Base-by-base conservation (phyloP, 345 rosid genomes). In the Eucalyptus cloeziana region DNA sequence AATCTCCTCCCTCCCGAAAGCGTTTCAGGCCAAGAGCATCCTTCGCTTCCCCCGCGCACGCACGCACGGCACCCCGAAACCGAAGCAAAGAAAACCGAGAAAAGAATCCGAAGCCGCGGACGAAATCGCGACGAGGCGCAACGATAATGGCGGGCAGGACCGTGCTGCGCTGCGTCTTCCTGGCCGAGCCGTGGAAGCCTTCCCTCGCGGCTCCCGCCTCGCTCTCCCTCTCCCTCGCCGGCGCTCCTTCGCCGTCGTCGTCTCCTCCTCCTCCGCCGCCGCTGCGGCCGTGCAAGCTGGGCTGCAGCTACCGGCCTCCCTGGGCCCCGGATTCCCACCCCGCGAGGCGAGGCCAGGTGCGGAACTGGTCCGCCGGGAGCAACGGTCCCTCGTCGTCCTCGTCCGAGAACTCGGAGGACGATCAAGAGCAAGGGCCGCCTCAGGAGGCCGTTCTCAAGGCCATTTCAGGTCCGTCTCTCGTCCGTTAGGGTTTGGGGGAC, bases 371-470 rank as follows among this genome's bases (percentile, higher is more conserved):
- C 79, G 50, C 87, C 58, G 89, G 93, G 31, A 25, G 62, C 62
- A 90, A 89, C 7, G 52, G 54, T 37, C 86, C 89, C 25, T 27
- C 89, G 49, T 87, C 89, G 49, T 87, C 89, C 24, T n/a, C 89
- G 49, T 40, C 88, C 13, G 87, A 49, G 71, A 17, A 90, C 14
- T 79, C 86, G 11, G 93, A 90, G 58, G 94, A 89, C 51, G 94
- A 94, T 33, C 89, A 91, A 47, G 99, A 96, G 85, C 97, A 96
- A 89, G 96, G 93, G 1, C 99, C 97, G 7, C 97, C 99, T 64
- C 99, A 96, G 88, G 99, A 98, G 93, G 99, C 99, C 71, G 95
- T 98, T 88, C 97, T 98, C 80, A 98, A 95, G 90, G 99, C 98
- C 86, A 96, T 98, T 92, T 96, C 99, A 92, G 99, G 99, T 97